Percentiles rank a stretch among this genome's conserved stretches.
phyloP scores from a whole-genome alignment of 2,329 filamentous ascomycete genomes.

The Trichophyton verrucosum region DNA sequence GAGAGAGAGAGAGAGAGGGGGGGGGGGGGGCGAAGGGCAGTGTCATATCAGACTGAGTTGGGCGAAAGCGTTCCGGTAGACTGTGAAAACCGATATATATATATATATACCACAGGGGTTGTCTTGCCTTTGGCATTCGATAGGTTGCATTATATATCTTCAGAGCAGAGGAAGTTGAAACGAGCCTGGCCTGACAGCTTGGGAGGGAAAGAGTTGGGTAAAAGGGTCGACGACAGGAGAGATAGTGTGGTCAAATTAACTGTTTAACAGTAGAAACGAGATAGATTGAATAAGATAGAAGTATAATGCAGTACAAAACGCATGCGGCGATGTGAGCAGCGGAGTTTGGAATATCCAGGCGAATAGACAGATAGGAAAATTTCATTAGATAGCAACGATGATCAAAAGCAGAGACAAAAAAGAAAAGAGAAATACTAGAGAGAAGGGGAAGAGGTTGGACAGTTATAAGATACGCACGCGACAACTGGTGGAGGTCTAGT shows the following conservation, averaged over 20 bases:
- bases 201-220: background rate
- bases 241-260: background rate
- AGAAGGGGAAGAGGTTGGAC: background rate
- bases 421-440: background rate
- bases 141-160: background rate
- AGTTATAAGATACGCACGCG: background rate
- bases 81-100: background rate
- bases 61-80: background rate
- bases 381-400: background rate
- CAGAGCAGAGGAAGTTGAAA: background rate
- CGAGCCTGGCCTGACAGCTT: background rate
- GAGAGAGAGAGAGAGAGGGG: no score
- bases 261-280: background rate
- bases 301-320: background rate
- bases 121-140: background rate
- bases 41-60: background rate
- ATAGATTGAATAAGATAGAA: slow-evolving; percentile 2
- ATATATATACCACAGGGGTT: background rate
- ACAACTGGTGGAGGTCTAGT: background rate
- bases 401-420: background rate
- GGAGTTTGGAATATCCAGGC: background rate
- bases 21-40: no score
- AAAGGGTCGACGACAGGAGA: background rate
- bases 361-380: background rate
- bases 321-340: background rate